Evolutionary conservation across 306 rosid genomes (phyloP), one percentile per base, ranked within the genome.

Genomic region (Dalbergia oliveri): DNA sequence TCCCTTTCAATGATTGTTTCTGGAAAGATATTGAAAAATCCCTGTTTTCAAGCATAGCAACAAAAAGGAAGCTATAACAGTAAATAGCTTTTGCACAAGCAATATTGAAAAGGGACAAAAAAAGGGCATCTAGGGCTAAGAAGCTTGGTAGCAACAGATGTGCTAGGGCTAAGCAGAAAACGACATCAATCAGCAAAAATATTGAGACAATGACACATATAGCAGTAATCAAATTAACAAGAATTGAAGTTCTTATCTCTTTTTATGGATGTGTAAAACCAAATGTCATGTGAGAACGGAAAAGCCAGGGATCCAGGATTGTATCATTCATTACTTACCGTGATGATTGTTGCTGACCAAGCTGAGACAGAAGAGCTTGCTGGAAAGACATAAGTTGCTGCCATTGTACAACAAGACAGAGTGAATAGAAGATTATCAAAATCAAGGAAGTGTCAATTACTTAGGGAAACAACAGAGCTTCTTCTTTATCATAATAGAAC

Each of bases 331-430:
- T 73, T 80, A 83, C 97, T 89, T 87, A 91, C 97, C 76, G 89
- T 51, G 91, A 79, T 82, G 97, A 69, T 79, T 87, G 97, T 76
- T 81, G 90, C 65, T 70, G 88, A 80, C 90, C 88, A 81, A 84
- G 71, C 86, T 87, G 93, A 34, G 94, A 82, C 88, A 89, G 49
- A 69, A 88, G 91, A 58, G 88, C 79, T 84, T 88, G 94, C 85
- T 87, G 90, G 74, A 91, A 69, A 65, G 96, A 80, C 80, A 88
- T 31, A 63, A 93, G 85, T 87, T 81, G 88, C 97, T 91, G 94
- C 88, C 76, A 79, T 61, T 51, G 74, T 21, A 37, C 26, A 41
- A 71, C 26, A 70, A 47, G 9, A 73, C 33, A 68, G 7, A 33
- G 16, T 18, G 9, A 67, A 12, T 15, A 77, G 73, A 66, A 81